phyloP scores from a whole-genome alignment of 768 basidiomycete genomes.

The Lentinus brumalis region DNA sequence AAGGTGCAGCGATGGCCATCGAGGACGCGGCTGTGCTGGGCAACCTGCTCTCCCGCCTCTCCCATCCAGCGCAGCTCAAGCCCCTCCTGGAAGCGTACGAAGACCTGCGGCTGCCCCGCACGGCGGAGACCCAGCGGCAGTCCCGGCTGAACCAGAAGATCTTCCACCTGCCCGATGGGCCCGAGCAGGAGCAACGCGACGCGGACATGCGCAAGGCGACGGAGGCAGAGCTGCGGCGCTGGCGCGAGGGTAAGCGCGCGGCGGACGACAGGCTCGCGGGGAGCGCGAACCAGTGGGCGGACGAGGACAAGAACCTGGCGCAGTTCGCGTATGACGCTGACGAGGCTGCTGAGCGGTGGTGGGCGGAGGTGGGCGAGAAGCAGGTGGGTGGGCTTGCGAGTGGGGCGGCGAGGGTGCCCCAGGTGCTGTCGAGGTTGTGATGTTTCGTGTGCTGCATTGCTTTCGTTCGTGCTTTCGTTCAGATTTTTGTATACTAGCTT shows the following conservation, averaged over 20 bases:
- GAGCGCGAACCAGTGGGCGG: conserved; percentile 61
- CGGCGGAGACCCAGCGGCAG: conserved; percentile 49
- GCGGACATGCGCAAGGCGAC: conserved; percentile 51
- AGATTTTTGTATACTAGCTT: too few relatives aligned
- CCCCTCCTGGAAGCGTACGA: conserved; percentile 55
- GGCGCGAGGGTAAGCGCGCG: conserved; percentile 18
- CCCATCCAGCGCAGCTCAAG: conserved; percentile 42
- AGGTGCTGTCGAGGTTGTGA: neutral
- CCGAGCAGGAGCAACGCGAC: conserved; percentile 53
- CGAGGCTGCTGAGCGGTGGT: conserved; percentile 51
- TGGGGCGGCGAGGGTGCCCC: neutral
- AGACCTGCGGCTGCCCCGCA: conserved; percentile 50
- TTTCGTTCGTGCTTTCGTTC: too few relatives aligned
- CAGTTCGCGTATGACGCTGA: conserved; percentile 62
- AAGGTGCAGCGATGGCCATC: conserved; percentile 49
- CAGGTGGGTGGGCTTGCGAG: neutral
- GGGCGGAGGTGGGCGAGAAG: conserved; percentile 35
- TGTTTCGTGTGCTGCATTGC: neutral
- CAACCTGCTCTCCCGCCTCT: conserved; percentile 50
- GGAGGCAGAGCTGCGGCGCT: conserved; percentile 38
- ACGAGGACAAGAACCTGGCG: conserved; percentile 46
- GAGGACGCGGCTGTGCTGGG: conserved; percentile 53
- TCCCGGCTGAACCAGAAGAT: conserved; percentile 53
- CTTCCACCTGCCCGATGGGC: conserved; percentile 60
- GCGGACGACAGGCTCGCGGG: conserved; percentile 28